Evolutionary conservation across 306 rosid genomes (phyloP), one percentile per base, ranked within the genome.

Genomic region (Cercis canadensis): DNA sequence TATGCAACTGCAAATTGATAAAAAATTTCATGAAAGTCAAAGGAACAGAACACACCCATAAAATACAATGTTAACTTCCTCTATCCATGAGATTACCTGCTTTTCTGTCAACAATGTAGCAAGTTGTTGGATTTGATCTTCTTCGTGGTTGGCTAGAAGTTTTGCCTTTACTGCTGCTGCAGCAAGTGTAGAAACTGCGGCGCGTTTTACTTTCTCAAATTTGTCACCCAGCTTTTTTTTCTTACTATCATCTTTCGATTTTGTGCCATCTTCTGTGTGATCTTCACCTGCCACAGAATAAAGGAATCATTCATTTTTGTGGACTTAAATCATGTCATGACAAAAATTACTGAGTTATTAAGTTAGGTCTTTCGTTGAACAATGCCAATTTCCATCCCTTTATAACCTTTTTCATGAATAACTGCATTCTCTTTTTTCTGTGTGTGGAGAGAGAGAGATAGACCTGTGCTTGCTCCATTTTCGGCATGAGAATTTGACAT

Each of bases 161-260:
- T 82, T 90, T 74, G 96, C 96, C 85, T 92, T 92, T 21, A 86
- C 96, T 46, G 96, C 87, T 32, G 96, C 96, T 9, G 96, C 98
- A 37, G 96, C 83, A 62, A 92, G 76, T 57, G 96, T 86, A 39
- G 95, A 81, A 67, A 86, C 85, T 24, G 98, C 98, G 62, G 98
- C 91, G 32, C 68, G 84, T 84, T 90, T 88, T 77, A 88, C 18
- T 75, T 74, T 89, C 68, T 83, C 95, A 75, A 80, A 65, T 77
- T 82, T 88, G 74, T 49, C 54, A 11, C 70, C 82, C 17, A 66
- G 72, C 69, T 85, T 86, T 9, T 51, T 73, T 45, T 65, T 79
- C 4, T n/a, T 45, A 17, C 59, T 36, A 52, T 69, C 70, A 10
- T 52, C 78, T 50, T 81, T 84, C 71, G 62, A 75, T 69, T 62